Evolutionary conservation across 2,329 filamentous ascomycete genomes (phyloP), one percentile per base, ranked within the genome.

Genomic region (Pseudopyrenochaeta lycopersici): DNA sequence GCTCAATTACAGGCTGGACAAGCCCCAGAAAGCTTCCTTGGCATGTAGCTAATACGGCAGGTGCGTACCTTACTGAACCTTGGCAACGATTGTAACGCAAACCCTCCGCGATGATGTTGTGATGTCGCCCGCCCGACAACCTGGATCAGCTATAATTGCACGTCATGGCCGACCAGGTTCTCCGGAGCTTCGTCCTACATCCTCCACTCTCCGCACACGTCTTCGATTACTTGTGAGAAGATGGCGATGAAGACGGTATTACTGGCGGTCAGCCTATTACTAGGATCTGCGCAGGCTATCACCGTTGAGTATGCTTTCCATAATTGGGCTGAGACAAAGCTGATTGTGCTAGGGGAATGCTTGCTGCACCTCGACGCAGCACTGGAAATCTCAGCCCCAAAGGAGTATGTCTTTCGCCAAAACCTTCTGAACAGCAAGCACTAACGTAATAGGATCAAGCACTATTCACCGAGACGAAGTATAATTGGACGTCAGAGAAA

Each of bases 401-500:
- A 46, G 72, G 71, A 21, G 72, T 74, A 61, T 30, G 70, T 51
- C 10, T 33, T 23, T 6, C 5, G 18, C 32, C 32, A 4, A 12
- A 23, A 10, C 20, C 15, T 27, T 18, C 30, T 17, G 21, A 11
- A 10, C 30, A 2, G 2, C 9, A 1, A 3, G 27, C 42, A 32
- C 56, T 67, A 15, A 64, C 2, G 14, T 31, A 10, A 9, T 20
- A 74, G 72, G 69, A 75, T 52, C 62, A 58, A 50, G 72, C 69
- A 23, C 54, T 74, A 7, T 75, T 73, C 54, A 62, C 68, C 1
- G 68, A 71, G n/a, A 70, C 71, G 5, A 70, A 60, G 32, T 75
- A 72, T 59, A 73, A 75, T 40, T 75, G 72, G 72, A 73, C 69
- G 0, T 61, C 66, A 4, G 68, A 70, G 35, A 72, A 74, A 50